phyloP scores from a whole-genome alignment of 306 rosid species.

The Ormosia emarginata region DNA sequence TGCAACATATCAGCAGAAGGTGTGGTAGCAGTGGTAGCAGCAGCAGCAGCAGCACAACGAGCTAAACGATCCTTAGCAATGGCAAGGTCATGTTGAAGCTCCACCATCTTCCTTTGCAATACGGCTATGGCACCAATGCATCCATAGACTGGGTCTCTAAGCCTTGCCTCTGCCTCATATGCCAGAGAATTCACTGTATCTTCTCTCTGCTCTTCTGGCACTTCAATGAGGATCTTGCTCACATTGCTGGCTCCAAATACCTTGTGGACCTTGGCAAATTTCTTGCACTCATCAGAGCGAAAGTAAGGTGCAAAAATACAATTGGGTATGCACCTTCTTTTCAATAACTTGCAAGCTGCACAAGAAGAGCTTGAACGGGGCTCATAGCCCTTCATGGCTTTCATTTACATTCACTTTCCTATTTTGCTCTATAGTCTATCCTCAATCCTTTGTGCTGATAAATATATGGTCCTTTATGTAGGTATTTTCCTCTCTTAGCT shows the following conservation, averaged over 20 bases:
- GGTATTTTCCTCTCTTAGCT: not conserved
- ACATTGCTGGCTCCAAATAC: constrained; percentile 97
- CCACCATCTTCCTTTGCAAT: constrained; percentile 64
- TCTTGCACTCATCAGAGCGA: constrained; percentile 70
- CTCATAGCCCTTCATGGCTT: constrained; percentile 64
- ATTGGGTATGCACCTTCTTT: constrained; percentile 71
- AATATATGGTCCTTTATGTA: constrained; percentile 32
- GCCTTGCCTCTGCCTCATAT: constrained; percentile 84
- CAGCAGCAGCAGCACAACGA: constrained; percentile 33
- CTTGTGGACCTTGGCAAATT: constrained; percentile 86
- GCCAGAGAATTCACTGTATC: constrained; percentile 86
- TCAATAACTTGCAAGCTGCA: constrained; percentile 89
- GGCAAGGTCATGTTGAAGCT: constrained; percentile 78
- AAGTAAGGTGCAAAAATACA: constrained; percentile 92
- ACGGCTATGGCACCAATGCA: constrained; percentile 89
- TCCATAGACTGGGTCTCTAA: constrained; percentile 84
- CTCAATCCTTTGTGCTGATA: constrained; percentile 13
- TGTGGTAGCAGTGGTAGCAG: not conserved
- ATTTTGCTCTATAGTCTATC: constrained; percentile 2
- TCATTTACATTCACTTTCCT: constrained; percentile 18
- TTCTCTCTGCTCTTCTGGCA: constrained; percentile 75
- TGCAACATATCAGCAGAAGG: constrained; percentile 21
- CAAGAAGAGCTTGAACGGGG: constrained; percentile 87
- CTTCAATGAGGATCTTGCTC: constrained; percentile 82
- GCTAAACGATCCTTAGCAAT: constrained; percentile 89